Evolutionary conservation across 805 yeast genomes (phyloP).

Genomic region (Yamadazyma paraphyllophila): DNA sequence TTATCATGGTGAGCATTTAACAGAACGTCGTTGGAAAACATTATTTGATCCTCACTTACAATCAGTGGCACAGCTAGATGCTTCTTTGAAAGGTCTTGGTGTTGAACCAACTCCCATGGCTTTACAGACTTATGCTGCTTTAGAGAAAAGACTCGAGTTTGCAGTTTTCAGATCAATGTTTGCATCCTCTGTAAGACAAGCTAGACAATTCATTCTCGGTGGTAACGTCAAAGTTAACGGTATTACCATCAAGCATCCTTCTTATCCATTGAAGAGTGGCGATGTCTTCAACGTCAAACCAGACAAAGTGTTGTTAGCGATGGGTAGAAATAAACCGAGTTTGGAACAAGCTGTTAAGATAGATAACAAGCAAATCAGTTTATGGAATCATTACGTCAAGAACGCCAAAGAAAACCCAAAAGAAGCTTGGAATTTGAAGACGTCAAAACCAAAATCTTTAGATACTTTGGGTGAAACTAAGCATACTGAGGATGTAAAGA

Average conservation of each 20-base stretch:
- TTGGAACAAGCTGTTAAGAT: slow-evolving; percentile 62
- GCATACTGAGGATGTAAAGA: slow-evolving; percentile 19
- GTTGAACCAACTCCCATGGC: slow-evolving; percentile 73
- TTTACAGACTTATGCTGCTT: slow-evolving; percentile 81
- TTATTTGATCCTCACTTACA: slow-evolving; percentile 68
- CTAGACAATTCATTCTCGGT: slow-evolving; percentile 78
- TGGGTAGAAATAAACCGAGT: slow-evolving; percentile 84
- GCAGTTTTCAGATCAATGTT: slow-evolving; percentile 91
- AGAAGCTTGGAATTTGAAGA: slow-evolving; percentile 50
- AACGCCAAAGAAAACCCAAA: slow-evolving; percentile 56
- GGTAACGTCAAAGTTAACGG: slow-evolving; percentile 90
- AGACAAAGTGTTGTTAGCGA: slow-evolving; percentile 76
- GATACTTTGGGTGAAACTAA: slow-evolving; percentile 22
- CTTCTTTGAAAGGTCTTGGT: slow-evolving; percentile 62
- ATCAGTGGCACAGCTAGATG: slow-evolving; percentile 87
- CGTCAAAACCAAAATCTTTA: slow-evolving; percentile 40
- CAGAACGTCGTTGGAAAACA: slow-evolving; percentile 78
- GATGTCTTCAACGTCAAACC: slow-evolving; percentile 86
- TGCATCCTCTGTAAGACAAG: slow-evolving; percentile 91
- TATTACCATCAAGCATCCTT: slow-evolving; percentile 70
- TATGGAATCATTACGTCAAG: slow-evolving; percentile 74
- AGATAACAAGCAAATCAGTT: slow-evolving; percentile 67
- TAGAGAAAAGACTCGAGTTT: slow-evolving; percentile 86
- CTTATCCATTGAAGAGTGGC: slow-evolving; percentile 75
- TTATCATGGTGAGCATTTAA: slow-evolving; percentile 91